Evolutionary conservation across 1,284 basidiomycete genomes (phyloP).

Genomic region (Malassezia equina): DNA sequence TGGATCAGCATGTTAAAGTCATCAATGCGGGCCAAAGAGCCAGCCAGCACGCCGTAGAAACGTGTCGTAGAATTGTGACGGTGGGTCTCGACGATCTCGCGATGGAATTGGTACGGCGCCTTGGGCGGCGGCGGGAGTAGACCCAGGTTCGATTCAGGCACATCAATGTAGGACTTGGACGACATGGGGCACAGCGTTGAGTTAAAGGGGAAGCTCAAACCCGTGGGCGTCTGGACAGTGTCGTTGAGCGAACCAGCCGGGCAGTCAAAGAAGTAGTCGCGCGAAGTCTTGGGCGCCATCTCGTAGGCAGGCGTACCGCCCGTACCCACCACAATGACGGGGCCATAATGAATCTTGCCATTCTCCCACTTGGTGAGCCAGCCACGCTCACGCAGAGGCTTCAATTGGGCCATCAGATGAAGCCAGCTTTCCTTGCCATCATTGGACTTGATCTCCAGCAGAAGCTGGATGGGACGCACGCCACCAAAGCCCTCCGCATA

Average conservation of each 20-base stretch:
- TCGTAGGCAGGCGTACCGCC: slow-evolving; percentile 28
- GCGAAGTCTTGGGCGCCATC: slow-evolving; percentile 12
- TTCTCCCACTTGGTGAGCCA: slow-evolving; percentile 25
- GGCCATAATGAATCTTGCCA: slow-evolving; percentile 21
- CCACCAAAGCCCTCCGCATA: slow-evolving; percentile 26
- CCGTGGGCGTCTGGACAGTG: slow-evolving; percentile 13
- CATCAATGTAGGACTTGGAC: slow-evolving; percentile 6
- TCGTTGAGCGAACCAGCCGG: slow-evolving; percentile 23
- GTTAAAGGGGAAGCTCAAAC: slow-evolving; percentile 22
- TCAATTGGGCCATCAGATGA: slow-evolving; percentile 20
- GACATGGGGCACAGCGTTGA: slow-evolving; percentile 24
- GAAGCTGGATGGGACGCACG: slow-evolving; percentile 24
- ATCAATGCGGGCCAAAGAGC: not conserved
- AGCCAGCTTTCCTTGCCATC: slow-evolving; percentile 23
- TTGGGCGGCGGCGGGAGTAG: slow-evolving; percentile 12
- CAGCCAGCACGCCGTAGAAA: slow-evolving; percentile 10
- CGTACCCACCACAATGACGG: slow-evolving; percentile 28
- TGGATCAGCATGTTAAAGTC: slow-evolving; percentile 6
- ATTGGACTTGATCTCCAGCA: slow-evolving; percentile 34
- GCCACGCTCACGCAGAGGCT: slow-evolving; percentile 19
- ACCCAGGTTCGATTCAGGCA: slow-evolving; percentile 18
- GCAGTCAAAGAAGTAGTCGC: slow-evolving; percentile 31
- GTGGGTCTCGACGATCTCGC: slow-evolving; percentile 18
- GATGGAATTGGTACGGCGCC: slow-evolving; percentile 1
- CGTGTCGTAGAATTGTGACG: slow-evolving; percentile 8